Percentiles rank a stretch among this genome's conserved stretches.
phyloP scores from a whole-genome alignment of 345 rosid species.

The Tarenaya hassleriana region DNA sequence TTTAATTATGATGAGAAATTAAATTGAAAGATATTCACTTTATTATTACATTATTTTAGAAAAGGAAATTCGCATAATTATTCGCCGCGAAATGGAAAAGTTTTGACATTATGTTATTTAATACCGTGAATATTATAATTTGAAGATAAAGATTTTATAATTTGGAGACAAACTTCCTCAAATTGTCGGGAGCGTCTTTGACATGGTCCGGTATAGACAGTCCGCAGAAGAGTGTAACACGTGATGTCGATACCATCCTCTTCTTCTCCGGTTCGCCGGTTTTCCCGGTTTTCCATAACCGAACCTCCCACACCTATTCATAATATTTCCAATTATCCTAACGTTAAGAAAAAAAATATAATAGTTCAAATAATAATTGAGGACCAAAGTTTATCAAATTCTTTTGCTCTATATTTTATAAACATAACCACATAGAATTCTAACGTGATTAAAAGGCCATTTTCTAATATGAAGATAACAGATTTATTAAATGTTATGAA shows the following conservation, averaged over 20 bases:
- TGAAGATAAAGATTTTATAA: constrained; percentile 1
- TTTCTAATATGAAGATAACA: no score
- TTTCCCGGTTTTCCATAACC: constrained; percentile 51
- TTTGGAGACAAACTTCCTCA: constrained; percentile 41
- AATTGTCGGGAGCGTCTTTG: constrained; percentile 39
- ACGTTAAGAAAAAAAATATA: neutral
- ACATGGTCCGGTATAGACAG: constrained; percentile 62
- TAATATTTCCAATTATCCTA: neutral
- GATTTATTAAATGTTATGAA: no score
- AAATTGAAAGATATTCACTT: no score
- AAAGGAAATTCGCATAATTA: no score
- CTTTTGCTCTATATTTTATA: no score
- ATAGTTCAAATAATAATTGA: neutral
- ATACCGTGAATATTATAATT: neutral
- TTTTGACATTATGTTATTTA: no score
- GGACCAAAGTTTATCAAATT: no score
- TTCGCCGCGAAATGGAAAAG: no score
- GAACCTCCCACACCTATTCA: constrained; percentile 82
- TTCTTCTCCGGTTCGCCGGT: constrained; percentile 31
- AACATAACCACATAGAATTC: no score
- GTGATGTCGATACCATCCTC: constrained; percentile 46
- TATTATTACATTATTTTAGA: no score
- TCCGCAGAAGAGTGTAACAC: constrained; percentile 67
- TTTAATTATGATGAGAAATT: no score
- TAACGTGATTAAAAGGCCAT: no score